Base-by-base conservation (phyloP, 805 yeast genomes). In the Cyberlindnera amylophila region DNA sequence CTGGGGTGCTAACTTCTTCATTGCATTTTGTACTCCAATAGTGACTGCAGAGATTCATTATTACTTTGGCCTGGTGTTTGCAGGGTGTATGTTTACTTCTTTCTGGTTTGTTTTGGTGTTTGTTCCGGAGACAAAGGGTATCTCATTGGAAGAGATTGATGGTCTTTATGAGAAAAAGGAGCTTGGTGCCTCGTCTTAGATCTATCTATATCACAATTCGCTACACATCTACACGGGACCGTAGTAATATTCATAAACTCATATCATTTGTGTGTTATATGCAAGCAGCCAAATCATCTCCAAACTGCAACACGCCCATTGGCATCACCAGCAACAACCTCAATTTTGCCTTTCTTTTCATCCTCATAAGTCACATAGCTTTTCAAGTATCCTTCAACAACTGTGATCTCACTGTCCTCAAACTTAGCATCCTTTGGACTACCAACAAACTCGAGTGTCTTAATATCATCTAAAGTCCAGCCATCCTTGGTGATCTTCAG, bases 51-150 rank as follows among this genome's bases (percentile, higher is more conserved):
- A 69, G 28, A 73, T 82, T 49, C 81, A 79, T 42, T 81, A 79
- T 63, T 69, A 70, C 53, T 74, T 77, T 58, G 87, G 88, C 9
- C 77, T 72, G 54, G 77, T 81, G 12, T 63, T 63, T 41, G 58
- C 74, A 13, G 79, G 78, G 0, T 73, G 77, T 52, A 61, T 72
- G 58, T 55, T 74, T 29, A 65, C 51, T 18, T 53, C 61, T 21
- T 50, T 79, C 58, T 69, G 62, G 41, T 70, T 71, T 52, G 58
- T 71, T 19, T 69, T 74, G 5, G 68, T 86, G 69, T 72, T 75
- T 51, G 79, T 86, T 44, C 77, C 79, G 50, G 95, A 86, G 66
- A 86, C 95, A 38, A 83, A 81, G 69, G 91, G 93, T 39, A 72
- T 85, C 54, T 73, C 85, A 32, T 72, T 86, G 59, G 95, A 86